A percentile compares a stretch with the other conserved stretches of the same genome.
phyloP scores from a whole-genome alignment of 164 flowering plant genomes.

The Tetracentron sinense region DNA sequence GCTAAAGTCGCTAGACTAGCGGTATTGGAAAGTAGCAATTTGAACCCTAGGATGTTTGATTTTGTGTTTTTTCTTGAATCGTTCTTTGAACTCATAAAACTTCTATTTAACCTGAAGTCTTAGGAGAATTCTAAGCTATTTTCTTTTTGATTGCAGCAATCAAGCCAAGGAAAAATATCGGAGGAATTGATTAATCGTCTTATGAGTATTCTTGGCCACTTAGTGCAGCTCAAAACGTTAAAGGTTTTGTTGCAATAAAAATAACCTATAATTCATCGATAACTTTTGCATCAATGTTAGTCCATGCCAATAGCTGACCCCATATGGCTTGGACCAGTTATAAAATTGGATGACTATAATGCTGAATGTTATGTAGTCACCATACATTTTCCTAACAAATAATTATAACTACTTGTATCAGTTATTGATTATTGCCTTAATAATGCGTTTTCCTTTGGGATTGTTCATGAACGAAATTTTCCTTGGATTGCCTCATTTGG shows the following conservation, averaged over 20 bases:
- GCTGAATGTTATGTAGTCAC: background rate
- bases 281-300: too few relatives aligned
- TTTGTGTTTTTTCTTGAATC: too few relatives aligned
- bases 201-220: constrained; percentile 85
- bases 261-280: background rate
- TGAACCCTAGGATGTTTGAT: background rate
- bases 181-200: constrained; percentile 75
- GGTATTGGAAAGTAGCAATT: constrained; percentile 41
- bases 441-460: background rate
- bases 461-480: background rate
- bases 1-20: constrained; percentile 97
- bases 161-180: constrained; percentile 78
- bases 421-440: background rate
- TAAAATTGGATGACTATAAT: too few relatives aligned
- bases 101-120: background rate
- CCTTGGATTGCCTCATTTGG: background rate
- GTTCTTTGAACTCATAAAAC: background rate
- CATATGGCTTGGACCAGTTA: too few relatives aligned
- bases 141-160: constrained; percentile 47
- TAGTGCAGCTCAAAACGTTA: constrained; percentile 80
- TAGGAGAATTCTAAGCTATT: background rate
- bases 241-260: constrained; percentile 40
- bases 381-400: too few relatives aligned
- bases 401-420: too few relatives aligned
- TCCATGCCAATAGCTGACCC: too few relatives aligned